Base-by-base conservation (phyloP, 768 basidiomycete genomes). In the Pleurotus eryngii region DNA sequence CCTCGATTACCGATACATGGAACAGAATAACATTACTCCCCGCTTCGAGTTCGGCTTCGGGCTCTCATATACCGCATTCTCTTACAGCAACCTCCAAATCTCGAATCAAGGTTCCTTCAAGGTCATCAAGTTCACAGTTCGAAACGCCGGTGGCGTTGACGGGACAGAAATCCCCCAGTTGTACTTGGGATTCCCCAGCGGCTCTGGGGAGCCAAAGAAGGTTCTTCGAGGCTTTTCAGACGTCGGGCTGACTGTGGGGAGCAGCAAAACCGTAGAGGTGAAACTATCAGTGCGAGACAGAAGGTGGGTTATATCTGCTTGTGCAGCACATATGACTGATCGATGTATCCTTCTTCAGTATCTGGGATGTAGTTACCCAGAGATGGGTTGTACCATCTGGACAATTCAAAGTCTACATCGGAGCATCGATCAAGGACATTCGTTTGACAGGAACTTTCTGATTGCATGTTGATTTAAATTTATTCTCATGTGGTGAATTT, bases 91-190 rank as follows among this genome's bases (percentile, higher is more conserved):
- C 27, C 73, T 95, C 8, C 3, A 71, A 90, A 37, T 67, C 65
- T 14, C 72, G 74, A 53, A 67, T 87, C 4, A 50, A 64, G 12
- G 57, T 60, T 12, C 73, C 77, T 18, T 71, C 69, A 3, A 69
- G 74, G 70, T 75, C 38, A 82, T 89, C 7, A 79, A 78, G 0
- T 92, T 93, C 67, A 69, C 74, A 5, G 76, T 95, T 22, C 64
- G 72, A 59, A 95, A 95, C 68, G 81, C 78, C 0, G 92, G 92
- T 0, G 55, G 64, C 0, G 69, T 78, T 7, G 76, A 66, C 51
- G 92, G 92, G n/a, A 59, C 83, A 26, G 61, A 89, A 83, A 83
- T 86, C 49, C 83, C 89, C 7, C 90, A 92, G 74, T 68, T 92
- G n/a, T 93, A 92, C 70, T 27, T 92, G 22, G 81, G 87, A 67